Evolutionary conservation across 2,329 filamentous ascomycete genomes (phyloP).

Genomic region (Aspergillus arachidicola): DNA sequence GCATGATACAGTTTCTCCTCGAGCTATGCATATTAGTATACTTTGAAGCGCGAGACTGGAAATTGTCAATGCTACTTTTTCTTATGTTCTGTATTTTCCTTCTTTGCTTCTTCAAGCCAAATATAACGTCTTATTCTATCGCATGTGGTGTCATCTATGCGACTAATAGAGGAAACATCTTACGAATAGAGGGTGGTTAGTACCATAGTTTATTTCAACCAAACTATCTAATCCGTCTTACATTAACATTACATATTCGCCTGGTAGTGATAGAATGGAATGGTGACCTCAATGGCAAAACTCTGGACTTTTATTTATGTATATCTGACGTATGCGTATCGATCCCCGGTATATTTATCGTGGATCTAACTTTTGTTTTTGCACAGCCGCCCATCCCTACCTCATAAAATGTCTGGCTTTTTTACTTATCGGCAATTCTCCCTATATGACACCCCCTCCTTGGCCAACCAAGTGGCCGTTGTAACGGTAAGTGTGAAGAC

Average conservation of each 20-base stretch:
- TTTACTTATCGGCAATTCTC: conserved; percentile 32
- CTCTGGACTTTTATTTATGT: not conserved
- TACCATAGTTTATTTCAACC: not conserved
- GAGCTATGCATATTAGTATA: not conserved
- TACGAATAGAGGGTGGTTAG: not conserved
- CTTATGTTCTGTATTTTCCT: conserved; percentile 12
- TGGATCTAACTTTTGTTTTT: not conserved
- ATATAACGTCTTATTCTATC: not conserved
- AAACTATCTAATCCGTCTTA: not conserved
- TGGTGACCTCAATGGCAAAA: not conserved
- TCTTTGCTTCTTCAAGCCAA: conserved; percentile 1
- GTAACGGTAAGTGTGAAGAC: conserved; percentile 27
- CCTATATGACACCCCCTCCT: conserved; percentile 22
- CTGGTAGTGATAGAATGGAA: not conserved
- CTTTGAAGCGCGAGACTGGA: not conserved
- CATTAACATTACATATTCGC: conserved; percentile 5
- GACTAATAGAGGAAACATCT: not conserved
- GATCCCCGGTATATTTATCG: not conserved
- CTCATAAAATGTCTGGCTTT: conserved; percentile 26
- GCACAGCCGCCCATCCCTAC: not conserved
- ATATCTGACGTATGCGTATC: not conserved
- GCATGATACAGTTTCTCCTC: not conserved
- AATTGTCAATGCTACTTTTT: not conserved
- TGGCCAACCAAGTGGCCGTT: conserved; percentile 32
- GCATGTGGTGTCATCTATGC: not conserved